phyloP scores from a whole-genome alignment of 768 basidiomycete genomes.

The Russula virescens region DNA sequence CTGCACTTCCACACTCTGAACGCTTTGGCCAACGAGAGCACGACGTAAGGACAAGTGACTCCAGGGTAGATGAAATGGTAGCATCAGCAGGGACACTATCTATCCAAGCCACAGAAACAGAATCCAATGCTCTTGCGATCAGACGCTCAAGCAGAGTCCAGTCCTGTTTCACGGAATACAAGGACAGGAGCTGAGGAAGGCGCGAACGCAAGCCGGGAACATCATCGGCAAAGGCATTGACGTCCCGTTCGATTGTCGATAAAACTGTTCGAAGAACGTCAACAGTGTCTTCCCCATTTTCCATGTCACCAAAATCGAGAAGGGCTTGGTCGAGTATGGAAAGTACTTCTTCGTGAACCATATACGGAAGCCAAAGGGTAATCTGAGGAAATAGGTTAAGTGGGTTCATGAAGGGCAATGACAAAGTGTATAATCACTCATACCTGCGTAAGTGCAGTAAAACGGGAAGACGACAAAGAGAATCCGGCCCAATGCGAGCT shows the following conservation, averaged over 20 bases:
- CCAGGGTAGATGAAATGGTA: constrained; percentile 1
- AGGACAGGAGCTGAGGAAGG: constrained; percentile 8
- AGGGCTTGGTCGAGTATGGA: constrained; percentile 37
- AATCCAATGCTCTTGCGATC: constrained; percentile 11
- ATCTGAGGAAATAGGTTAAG: constrained; percentile 20
- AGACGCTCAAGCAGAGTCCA: constrained; percentile 10
- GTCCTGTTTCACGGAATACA: constrained; percentile 12
- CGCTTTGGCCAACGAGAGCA: constrained; percentile 18
- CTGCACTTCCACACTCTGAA: background rate
- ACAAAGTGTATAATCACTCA: background rate
- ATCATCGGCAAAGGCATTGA: background rate
- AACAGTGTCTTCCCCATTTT: background rate
- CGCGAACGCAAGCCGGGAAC: constrained; percentile 10
- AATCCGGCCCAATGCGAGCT: constrained; percentile 20
- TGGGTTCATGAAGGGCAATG: background rate
- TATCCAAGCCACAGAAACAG: constrained; percentile 8
- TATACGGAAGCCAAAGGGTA: constrained; percentile 52
- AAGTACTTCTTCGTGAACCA: constrained; percentile 39
- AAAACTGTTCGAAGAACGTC: constrained; percentile 11
- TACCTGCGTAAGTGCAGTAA: constrained; percentile 8
- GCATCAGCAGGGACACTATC: constrained; percentile 5
- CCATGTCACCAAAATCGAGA: background rate
- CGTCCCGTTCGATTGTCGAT: constrained; percentile 13
- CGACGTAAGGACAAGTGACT: constrained; percentile 5
- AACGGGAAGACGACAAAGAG: background rate